These are phyloP conservation scores for Jaminaea rosea DNA, from an alignment of 1,284 basidiomycete genomes.

Conservation along the genomic window DNA sequence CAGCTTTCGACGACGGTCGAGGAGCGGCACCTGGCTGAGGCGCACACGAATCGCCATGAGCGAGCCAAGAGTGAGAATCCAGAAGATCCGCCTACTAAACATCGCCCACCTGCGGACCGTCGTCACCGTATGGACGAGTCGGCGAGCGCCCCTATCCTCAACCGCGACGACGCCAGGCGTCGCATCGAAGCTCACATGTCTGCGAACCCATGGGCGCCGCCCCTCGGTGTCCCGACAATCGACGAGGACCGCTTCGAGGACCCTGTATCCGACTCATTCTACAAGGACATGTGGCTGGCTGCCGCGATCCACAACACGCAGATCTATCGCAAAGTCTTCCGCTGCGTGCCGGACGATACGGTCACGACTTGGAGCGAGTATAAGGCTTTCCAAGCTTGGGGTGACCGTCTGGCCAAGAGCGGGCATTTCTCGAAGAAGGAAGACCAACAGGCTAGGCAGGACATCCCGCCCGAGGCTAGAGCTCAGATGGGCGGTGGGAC, in stretches of 20 bases:
- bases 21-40: slow-evolving; percentile 1
- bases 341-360: slow-evolving; percentile 42
- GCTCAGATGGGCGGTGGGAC: no score
- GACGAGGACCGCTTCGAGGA: slow-evolving; percentile 26
- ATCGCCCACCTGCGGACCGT: no score
- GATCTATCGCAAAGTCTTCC: slow-evolving; percentile 44
- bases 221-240: slow-evolving; percentile 18
- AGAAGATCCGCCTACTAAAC: not conserved
- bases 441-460: not conserved
- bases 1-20: slow-evolving; percentile 3
- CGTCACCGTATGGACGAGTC: not conserved
- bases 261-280: slow-evolving; percentile 32
- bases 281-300: slow-evolving; percentile 35
- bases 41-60: not conserved
- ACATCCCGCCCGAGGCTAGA: not conserved
- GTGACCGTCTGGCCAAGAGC: slow-evolving; percentile 15
- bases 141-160: not conserved
- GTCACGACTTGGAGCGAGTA: slow-evolving; percentile 44
- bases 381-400: slow-evolving; percentile 34
- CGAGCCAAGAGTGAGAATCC: not conserved
- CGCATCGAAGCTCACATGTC: slow-evolving; percentile 23
- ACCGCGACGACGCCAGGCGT: slow-evolving; percentile 7
- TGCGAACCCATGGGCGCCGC: slow-evolving; percentile 21
- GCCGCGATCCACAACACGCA: slow-evolving; percentile 41
- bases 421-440: not conserved